These are phyloP conservation scores for Aphanomyces astaci DNA, from an alignment of 352 stramenopile genomes.

Conservation along the genomic window DNA sequence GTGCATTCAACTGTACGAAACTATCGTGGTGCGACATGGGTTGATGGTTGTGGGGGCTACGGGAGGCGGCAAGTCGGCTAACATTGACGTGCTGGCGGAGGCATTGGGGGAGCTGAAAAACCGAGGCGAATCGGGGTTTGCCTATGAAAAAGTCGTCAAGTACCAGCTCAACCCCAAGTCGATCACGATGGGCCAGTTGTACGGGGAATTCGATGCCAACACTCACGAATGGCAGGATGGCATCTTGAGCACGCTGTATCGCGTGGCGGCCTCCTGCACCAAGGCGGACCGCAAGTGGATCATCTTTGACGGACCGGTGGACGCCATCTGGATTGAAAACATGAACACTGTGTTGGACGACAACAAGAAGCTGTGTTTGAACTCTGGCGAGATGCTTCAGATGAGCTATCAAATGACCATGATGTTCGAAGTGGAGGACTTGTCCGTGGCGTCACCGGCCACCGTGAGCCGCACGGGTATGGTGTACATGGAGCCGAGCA, in stretches of 20 bases:
- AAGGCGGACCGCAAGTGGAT: conserved; percentile 92
- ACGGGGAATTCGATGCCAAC: conserved; percentile 91
- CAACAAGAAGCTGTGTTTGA: conserved; percentile 94
- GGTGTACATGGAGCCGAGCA: conserved; percentile 95
- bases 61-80: conserved; percentile 83
- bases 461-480: conserved; percentile 93
- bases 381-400: conserved; percentile 91
- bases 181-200: conserved; percentile 93
- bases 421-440: conserved; percentile 97
- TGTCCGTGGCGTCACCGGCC: conserved; percentile 89
- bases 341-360: conserved; percentile 96
- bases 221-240: conserved; percentile 95
- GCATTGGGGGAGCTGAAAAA: conserved; percentile 82
- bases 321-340: conserved; percentile 95
- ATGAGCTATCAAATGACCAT: conserved; percentile 95
- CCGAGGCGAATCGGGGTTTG: conserved; percentile 67
- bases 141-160: conserved; percentile 83
- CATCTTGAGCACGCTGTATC: conserved; percentile 92
- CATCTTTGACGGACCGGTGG: conserved; percentile 91
- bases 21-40: conserved; percentile 90
- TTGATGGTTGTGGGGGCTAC: conserved; percentile 94
- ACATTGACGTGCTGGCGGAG: conserved; percentile 87
- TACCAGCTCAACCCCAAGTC: conserved; percentile 93
- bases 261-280: conserved; percentile 75
- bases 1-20: conserved; percentile 93